Percentiles rank a stretch among this genome's conserved stretches.
phyloP scores from a whole-genome alignment of 352 stramenopile genomes.

The Phytophthora sojae region DNA sequence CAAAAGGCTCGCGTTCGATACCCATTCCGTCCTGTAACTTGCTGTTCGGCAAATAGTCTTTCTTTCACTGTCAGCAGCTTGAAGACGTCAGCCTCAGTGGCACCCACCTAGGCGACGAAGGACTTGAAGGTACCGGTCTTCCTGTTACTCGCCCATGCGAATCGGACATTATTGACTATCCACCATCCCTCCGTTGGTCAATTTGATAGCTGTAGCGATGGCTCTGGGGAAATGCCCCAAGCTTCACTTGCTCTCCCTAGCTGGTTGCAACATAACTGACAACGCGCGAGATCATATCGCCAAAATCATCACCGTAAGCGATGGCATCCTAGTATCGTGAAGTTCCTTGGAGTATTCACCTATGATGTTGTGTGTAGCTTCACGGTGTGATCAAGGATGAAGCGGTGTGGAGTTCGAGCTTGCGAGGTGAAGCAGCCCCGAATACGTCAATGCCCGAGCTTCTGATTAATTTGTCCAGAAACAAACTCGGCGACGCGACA shows the following conservation, averaged over 20 bases:
- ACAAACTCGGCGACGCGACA: conserved; percentile 50
- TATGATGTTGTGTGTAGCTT: conserved; percentile 36
- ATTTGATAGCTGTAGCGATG: conserved; percentile 40
- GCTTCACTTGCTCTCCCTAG: conserved; percentile 54
- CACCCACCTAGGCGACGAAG: conserved; percentile 32
- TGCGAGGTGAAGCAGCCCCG: conserved; percentile 44
- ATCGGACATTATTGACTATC: not conserved
- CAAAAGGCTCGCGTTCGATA: not conserved
- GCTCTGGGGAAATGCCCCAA: conserved; percentile 49
- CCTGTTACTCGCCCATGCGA: not conserved
- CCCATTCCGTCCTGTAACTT: not conserved
- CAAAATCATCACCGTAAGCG: conserved; percentile 65
- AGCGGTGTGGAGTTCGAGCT: conserved; percentile 60
- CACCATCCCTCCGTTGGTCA: not conserved
- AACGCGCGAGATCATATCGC: conserved; percentile 57
- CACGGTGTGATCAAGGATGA: conserved; percentile 64
- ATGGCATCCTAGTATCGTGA: too few species aligned
- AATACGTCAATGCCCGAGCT: conserved; percentile 25
- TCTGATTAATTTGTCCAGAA: conserved; percentile 62
- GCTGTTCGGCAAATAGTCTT: conserved; percentile 23
- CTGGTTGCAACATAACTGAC: conserved; percentile 55
- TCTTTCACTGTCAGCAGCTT: conserved; percentile 40
- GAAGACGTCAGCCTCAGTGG: conserved; percentile 36
- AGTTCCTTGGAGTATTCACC: too few species aligned
- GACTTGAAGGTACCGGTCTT: conserved; percentile 30